phyloP scores from a whole-genome alignment of 225 moss, liverwort and hornwort species.

The Physcomitrium patens region DNA sequence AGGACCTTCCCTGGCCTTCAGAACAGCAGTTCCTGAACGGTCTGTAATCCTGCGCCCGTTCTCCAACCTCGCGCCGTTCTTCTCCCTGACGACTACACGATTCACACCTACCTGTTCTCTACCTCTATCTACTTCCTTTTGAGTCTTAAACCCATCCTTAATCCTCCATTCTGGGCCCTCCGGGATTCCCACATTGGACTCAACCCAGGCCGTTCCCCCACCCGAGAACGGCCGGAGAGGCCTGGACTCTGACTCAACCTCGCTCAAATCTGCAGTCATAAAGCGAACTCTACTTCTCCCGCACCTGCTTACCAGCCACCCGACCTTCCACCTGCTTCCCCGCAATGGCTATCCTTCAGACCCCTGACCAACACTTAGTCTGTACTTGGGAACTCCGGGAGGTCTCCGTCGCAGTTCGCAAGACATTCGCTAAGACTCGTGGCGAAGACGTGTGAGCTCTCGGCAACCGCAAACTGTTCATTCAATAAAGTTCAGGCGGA shows the following conservation, averaged over 20 bases:
- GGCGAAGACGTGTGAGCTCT: slow-evolving; percentile 8
- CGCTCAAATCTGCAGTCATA: slow-evolving; percentile 81
- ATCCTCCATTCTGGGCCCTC: slow-evolving; percentile 32
- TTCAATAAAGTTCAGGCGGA: not conserved
- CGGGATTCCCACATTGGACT: slow-evolving; percentile 35
- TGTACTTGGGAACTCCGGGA: slow-evolving; percentile 62
- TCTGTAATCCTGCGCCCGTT: slow-evolving; percentile 31
- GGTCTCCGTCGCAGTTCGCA: slow-evolving; percentile 71
- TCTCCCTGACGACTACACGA: slow-evolving; percentile 21
- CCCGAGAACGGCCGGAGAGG: slow-evolving; percentile 28
- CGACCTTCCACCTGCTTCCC: not conserved
- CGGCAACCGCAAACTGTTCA: slow-evolving; percentile 31
- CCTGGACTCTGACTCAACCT: slow-evolving; percentile 64
- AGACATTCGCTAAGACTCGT: slow-evolving; percentile 74
- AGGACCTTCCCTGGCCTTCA: slow-evolving; percentile 39
- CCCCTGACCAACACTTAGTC: slow-evolving; percentile 74
- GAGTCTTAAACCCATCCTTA: slow-evolving; percentile 42
- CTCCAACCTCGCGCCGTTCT: slow-evolving; percentile 25
- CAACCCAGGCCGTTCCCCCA: slow-evolving; percentile 38
- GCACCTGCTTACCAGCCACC: not conserved
- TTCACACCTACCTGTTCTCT: slow-evolving; percentile 17
- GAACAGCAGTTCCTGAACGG: slow-evolving; percentile 22
- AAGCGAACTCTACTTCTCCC: slow-evolving; percentile 19
- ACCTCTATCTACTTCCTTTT: slow-evolving; percentile 37
- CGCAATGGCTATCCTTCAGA: slow-evolving; percentile 56